These are phyloP conservation scores for Ogataea methylovora DNA, from an alignment of 805 yeast species.

Conservation along the genomic window DNA sequence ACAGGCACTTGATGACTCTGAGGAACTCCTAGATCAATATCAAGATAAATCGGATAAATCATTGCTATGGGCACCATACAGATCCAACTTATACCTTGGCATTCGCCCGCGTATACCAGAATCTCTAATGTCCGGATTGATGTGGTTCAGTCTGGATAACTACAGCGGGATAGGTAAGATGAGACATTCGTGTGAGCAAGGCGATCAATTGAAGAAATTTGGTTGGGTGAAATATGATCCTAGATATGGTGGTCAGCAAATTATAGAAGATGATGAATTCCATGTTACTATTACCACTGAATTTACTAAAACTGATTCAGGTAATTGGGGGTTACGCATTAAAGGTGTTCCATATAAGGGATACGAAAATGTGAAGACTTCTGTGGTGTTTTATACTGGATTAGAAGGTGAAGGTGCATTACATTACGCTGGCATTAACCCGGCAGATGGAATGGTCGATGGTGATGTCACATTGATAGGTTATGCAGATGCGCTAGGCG, in stretches of 20 bases:
- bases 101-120: slow-evolving; percentile 75
- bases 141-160: slow-evolving; percentile 76
- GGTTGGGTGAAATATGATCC: slow-evolving; percentile 91
- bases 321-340: slow-evolving; percentile 76
- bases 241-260: slow-evolving; percentile 76
- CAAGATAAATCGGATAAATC: slow-evolving; percentile 37
- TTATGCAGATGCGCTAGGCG: slow-evolving; percentile 54
- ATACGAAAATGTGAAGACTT: slow-evolving; percentile 40
- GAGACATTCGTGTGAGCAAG: slow-evolving; percentile 72
- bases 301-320: slow-evolving; percentile 69
- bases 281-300: slow-evolving; percentile 59
- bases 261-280: slow-evolving; percentile 58
- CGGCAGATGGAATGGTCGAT: slow-evolving; percentile 20
- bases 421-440: slow-evolving; percentile 27
- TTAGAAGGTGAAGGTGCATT: slow-evolving; percentile 56
- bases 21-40: slow-evolving; percentile 18
- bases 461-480: slow-evolving; percentile 42
- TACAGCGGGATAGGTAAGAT: slow-evolving; percentile 44
- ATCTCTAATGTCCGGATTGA: slow-evolving; percentile 67
- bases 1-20: slow-evolving; percentile 4
- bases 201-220: slow-evolving; percentile 61
- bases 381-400: slow-evolving; percentile 73
- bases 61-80: slow-evolving; percentile 86
- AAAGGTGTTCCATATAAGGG: slow-evolving; percentile 55
- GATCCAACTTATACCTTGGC: slow-evolving; percentile 83